Evolutionary conservation across 768 basidiomycete species (phyloP).

Genomic region (Trametes coccinea): DNA sequence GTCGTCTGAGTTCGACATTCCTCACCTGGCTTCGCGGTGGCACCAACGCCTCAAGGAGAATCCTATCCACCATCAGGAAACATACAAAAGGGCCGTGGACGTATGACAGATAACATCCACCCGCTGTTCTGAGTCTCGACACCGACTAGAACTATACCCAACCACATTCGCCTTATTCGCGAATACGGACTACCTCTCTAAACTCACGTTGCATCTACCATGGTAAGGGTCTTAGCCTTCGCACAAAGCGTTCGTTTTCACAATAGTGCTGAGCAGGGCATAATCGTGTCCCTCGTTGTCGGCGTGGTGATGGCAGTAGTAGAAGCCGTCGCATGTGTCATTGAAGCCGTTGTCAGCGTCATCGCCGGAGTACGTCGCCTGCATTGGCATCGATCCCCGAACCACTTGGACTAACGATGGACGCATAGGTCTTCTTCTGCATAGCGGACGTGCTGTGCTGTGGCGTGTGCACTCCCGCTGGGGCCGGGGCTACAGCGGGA

Average conservation of each 20-base stretch:
- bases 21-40: too few relatives aligned
- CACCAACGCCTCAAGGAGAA: too few relatives aligned
- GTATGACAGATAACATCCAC: too few relatives aligned
- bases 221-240: too few relatives aligned
- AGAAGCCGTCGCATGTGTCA: slow-evolving; percentile 5
- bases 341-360: slow-evolving; percentile 12
- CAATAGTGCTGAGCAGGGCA: not conserved
- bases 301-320: slow-evolving; percentile 13
- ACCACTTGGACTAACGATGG: not conserved
- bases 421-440: slow-evolving; percentile 5
- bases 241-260: not conserved
- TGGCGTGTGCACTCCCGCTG: slow-evolving; percentile 4
- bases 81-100: too few relatives aligned
- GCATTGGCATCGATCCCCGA: not conserved
- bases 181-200: too few relatives aligned
- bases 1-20: too few relatives aligned
- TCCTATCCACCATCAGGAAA: too few relatives aligned
- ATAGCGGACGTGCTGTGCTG: slow-evolving; percentile 15
- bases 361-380: slow-evolving; percentile 8
- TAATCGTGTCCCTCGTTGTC: slow-evolving; percentile 15
- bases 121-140: too few relatives aligned
- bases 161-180: too few relatives aligned
- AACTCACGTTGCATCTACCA: too few relatives aligned
- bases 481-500: not conserved
- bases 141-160: too few relatives aligned